Percentiles rank a stretch among this genome's conserved stretches.
Evolutionary conservation across 805 yeast species (phyloP).

Genomic region (Pichia rugopelliculosa): DNA sequence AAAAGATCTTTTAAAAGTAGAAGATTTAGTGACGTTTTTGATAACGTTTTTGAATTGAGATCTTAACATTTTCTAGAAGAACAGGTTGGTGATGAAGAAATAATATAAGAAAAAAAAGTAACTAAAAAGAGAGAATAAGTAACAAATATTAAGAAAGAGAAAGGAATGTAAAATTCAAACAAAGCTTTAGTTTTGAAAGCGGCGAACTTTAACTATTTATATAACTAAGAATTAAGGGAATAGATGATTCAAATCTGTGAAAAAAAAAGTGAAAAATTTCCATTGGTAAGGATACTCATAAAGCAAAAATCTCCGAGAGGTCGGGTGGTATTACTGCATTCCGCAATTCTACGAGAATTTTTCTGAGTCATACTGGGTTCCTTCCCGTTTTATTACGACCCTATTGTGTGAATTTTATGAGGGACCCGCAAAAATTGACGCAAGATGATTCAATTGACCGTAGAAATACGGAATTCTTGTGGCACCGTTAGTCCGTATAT

Average conservation of each 20-base stretch:
- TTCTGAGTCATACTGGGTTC: not conserved
- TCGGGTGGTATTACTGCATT: too few relatives aligned
- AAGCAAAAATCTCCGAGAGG: not conserved
- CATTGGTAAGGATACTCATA: too few relatives aligned
- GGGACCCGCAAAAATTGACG: too few relatives aligned
- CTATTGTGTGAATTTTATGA: not conserved
- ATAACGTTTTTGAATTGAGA: conserved; percentile 5
- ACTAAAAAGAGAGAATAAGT: not conserved
- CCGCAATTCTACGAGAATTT: too few relatives aligned
- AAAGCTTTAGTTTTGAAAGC: too few relatives aligned
- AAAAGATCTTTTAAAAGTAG: conserved; percentile 1
- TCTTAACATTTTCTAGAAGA: conserved; percentile 6
- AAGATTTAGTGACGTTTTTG: conserved; percentile 1
- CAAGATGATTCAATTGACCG: not conserved
- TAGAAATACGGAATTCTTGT: not conserved
- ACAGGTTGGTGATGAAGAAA: not conserved
- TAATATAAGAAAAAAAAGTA: not conserved
- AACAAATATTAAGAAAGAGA: not conserved
- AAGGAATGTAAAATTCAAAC: not conserved
- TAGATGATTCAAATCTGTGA: not conserved
- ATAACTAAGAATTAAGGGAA: not conserved
- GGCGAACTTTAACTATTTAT: not conserved
- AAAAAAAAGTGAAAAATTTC: not conserved
- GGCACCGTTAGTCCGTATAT: not conserved
- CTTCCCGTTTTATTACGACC: not conserved